Conservation (phyloP, 768 basidiomycete species). For the Lanmaoa rubissima region DNA sequence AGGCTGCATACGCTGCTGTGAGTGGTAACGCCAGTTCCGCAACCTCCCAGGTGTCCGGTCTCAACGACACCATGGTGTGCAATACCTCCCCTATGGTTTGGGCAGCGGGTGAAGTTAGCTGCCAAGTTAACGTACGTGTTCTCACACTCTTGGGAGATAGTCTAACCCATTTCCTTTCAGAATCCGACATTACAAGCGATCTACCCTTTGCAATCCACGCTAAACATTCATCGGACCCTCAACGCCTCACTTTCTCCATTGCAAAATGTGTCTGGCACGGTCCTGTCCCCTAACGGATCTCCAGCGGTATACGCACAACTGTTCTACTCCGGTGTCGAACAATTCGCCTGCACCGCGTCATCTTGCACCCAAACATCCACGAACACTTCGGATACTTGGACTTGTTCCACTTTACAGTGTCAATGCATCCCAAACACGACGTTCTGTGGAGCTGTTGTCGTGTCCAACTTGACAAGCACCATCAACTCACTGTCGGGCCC, state of each 20-base stretch:
- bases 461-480: slow-evolving; percentile 51
- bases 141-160: neutral
- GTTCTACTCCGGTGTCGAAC: slow-evolving; percentile 79
- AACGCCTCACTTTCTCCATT: slow-evolving; percentile 68
- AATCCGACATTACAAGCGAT: slow-evolving; percentile 81
- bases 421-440: slow-evolving; percentile 64
- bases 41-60: slow-evolving; percentile 29
- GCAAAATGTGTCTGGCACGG: slow-evolving; percentile 26
- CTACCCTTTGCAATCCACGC: slow-evolving; percentile 65
- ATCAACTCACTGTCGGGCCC: slow-evolving; percentile 67
- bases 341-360: slow-evolving; percentile 81
- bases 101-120: slow-evolving; percentile 81
- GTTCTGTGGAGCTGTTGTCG: slow-evolving; percentile 65
- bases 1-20: slow-evolving; percentile 52
- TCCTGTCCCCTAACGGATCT: slow-evolving; percentile 48
- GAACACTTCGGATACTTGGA: slow-evolving; percentile 50
- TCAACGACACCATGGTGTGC: slow-evolving; percentile 73
- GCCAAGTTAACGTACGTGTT: slow-evolving; percentile 70
- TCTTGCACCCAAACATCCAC: slow-evolving; percentile 62
- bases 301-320: slow-evolving; percentile 65
- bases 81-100: slow-evolving; percentile 68
- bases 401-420: slow-evolving; percentile 72
- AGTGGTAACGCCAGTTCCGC: slow-evolving; percentile 35
- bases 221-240: slow-evolving; percentile 79
- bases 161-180: slow-evolving; percentile 36